These are phyloP conservation scores for Desmodesmus armatus DNA, from an alignment of 139 green algal species.

Conservation along the genomic window DNA sequence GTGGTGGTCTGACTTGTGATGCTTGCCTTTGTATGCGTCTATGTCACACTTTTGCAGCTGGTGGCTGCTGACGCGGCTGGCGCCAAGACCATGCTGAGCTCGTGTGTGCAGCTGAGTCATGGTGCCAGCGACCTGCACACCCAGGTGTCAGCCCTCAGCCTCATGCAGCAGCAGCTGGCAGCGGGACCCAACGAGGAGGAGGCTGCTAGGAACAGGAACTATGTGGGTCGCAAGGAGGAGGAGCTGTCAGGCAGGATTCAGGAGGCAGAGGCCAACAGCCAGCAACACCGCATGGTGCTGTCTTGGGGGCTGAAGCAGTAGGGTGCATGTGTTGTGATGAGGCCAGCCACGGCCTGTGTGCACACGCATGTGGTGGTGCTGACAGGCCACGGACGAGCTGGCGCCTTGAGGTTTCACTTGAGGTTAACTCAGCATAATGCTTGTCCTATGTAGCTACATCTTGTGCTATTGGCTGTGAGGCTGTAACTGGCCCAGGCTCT, in stretches of 20 bases:
- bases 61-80: background rate
- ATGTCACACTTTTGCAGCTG: background rate
- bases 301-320: no score
- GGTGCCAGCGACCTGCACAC: constrained; percentile 26
- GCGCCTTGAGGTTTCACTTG: no score
- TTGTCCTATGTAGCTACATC: no score
- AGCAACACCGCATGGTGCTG: constrained; percentile 29
- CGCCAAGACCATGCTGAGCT: constrained; percentile 22
- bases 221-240: constrained; percentile 33
- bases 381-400: no score
- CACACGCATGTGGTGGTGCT: no score
- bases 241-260: constrained; percentile 19
- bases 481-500: no score
- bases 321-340: no score
- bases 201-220: constrained; percentile 40
- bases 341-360: no score
- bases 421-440: no score
- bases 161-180: constrained; percentile 31
- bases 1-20: background rate
- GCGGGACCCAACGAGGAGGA: constrained; percentile 1
- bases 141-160: constrained; percentile 25
- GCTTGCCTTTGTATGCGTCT: background rate
- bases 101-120: constrained; percentile 14
- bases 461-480: no score
- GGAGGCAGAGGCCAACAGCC: constrained; percentile 17